Conservation (phyloP, 1,284 basidiomycete species). For the Malassezia globosa region DNA sequence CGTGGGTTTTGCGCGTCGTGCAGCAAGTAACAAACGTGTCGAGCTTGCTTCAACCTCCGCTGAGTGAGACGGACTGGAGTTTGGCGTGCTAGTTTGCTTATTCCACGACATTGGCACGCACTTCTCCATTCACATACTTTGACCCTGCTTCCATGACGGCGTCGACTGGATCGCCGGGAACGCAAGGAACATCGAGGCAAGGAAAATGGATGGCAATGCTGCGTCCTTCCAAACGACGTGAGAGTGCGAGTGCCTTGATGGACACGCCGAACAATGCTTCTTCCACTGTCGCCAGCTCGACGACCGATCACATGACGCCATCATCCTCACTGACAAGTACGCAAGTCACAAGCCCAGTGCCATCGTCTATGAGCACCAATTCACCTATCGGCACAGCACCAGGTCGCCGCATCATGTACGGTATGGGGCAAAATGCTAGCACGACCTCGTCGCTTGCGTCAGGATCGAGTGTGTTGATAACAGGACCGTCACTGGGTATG, state of each 20-base stretch:
- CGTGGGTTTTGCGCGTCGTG: neutral
- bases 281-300: too few species aligned
- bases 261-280: too few species aligned
- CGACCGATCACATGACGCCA: neutral
- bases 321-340: neutral
- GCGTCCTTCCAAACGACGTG: neutral
- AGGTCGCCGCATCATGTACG: neutral
- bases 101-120: too few species aligned
- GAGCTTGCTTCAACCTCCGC: neutral
- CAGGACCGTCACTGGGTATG: neutral
- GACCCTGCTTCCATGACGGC: too few species aligned
- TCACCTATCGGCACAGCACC: neutral
- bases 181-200: too few species aligned
- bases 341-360: neutral
- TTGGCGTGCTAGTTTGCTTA: too few species aligned
- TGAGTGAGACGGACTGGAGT: too few species aligned
- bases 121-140: too few species aligned
- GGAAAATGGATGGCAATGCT: neutral
- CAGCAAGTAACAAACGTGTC: neutral
- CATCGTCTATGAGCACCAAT: neutral
- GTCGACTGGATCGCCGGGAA: too few species aligned
- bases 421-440: conserved; percentile 4
- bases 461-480: neutral
- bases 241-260: neutral
- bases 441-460: conserved; percentile 12